Percentiles rank a stretch among this genome's conserved stretches.
Evolutionary conservation across 192 early-diverging fungal genomes (phyloP).

Genomic region (Linnemannia elongata): DNA sequence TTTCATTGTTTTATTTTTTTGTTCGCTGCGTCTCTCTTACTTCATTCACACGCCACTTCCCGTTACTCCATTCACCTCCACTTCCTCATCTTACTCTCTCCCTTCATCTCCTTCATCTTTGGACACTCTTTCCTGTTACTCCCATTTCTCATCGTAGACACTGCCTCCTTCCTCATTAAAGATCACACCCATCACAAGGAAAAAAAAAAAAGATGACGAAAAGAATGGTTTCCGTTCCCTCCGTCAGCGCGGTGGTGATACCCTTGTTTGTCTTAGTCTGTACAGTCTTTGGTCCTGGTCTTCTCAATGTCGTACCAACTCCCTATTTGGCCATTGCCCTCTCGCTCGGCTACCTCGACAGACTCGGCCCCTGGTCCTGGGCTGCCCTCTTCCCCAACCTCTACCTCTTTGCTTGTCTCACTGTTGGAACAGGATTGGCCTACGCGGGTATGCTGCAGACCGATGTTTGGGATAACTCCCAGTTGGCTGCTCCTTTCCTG

Average conservation of each 20-base stretch:
- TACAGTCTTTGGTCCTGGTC: conserved; percentile 44
- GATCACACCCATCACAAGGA: neutral
- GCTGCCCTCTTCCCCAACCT: conserved; percentile 38
- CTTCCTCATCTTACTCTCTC: neutral
- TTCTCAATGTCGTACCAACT: conserved; percentile 25
- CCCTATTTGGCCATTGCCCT: conserved; percentile 42
- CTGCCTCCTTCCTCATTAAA: neutral
- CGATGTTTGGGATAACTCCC: conserved; percentile 30
- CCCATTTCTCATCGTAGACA: neutral
- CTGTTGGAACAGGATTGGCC: conserved; percentile 38
- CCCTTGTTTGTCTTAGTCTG: conserved; percentile 42
- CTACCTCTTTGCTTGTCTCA: conserved; percentile 37
- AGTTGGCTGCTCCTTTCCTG: conserved; percentile 21
- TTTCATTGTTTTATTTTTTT: neutral
- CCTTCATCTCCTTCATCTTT: neutral
- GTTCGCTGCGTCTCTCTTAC: too few species aligned
- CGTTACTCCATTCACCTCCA: neutral
- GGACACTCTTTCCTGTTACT: neutral
- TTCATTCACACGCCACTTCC: neutral
- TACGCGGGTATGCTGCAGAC: conserved; percentile 44
- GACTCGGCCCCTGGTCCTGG: conserved; percentile 42
- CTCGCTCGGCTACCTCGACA: conserved; percentile 35
- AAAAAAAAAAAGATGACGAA: neutral
- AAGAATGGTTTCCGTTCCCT: conserved; percentile 31
- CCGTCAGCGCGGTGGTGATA: conserved; percentile 16